phyloP scores from a whole-genome alignment of 768 basidiomycete species.

The Melanogaster broomeanus region DNA sequence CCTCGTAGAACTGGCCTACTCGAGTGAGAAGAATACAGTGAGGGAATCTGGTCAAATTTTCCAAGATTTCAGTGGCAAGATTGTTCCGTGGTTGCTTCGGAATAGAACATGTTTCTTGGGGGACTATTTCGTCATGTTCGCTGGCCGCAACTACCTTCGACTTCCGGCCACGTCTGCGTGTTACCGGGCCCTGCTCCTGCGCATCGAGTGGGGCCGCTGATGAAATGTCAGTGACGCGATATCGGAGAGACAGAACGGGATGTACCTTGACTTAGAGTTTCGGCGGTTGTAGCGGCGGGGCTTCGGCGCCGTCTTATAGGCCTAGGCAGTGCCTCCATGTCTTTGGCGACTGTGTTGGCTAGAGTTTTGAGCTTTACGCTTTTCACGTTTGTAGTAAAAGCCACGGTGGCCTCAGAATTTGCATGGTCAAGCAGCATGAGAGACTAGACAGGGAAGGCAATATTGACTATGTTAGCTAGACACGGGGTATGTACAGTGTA shows the following conservation, averaged over 20 bases:
- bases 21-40: slow-evolving; percentile 89
- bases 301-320: background rate
- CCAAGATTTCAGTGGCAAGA: slow-evolving; percentile 69
- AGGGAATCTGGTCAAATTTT: slow-evolving; percentile 75
- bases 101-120: background rate
- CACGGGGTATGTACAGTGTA: background rate
- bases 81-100: slow-evolving; percentile 41
- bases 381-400: background rate
- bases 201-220: background rate
- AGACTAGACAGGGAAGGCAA: background rate
- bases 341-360: background rate
- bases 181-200: slow-evolving; percentile 1
- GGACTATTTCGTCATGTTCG: background rate
- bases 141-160: slow-evolving; percentile 1
- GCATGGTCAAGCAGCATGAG: background rate
- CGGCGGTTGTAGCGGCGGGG: background rate
- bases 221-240: background rate
- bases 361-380: background rate
- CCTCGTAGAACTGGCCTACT: slow-evolving; percentile 96
- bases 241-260: background rate
- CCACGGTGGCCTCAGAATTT: background rate
- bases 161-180: slow-evolving; percentile 19
- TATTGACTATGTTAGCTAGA: background rate
- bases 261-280: background rate
- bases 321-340: background rate